Evolutionary conservation across 2,329 filamentous ascomycete genomes (phyloP), one percentile per base, ranked within the genome.

Genomic region (Fusarium nelsonii): DNA sequence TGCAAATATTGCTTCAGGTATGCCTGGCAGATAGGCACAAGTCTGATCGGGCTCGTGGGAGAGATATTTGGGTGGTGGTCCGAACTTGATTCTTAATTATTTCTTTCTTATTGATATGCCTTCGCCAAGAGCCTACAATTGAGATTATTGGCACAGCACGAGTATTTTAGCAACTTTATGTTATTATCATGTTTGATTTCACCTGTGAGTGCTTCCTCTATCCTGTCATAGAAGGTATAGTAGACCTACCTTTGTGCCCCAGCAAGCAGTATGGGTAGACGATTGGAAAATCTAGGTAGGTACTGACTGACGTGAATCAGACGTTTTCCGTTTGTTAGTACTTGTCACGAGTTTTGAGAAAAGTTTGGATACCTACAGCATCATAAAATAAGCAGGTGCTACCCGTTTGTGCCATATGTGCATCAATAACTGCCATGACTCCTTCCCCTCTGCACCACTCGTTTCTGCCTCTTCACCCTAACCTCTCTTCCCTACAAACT

Each of bases 1-100:
- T 72, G 81, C 81, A 46, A 90, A 90, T 73, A 78, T 90, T 50
- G 69, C 51, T 34, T 56, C 49, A 16, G 63, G 65, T 11, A 66
- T 72, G 58, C 18, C 30, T 20, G 33, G 43, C n/a, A 20, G 33
- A 8, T 6, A 41, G 18, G 14, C 3, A 11, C 30, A 23, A 3
- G 36, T 12, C 26, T 52, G n/a, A 43, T 32, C n/a, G 16, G 8
- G 8, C 50, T 48, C 16, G 12, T 28, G 11, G 6, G 23, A 44
- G 15, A 28, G 15, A 11, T 8, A 30, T 30, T 30, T 30, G 30
- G 10, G 30, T 30, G 30, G 8, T 30, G 10, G 30, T 23, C 23
- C 30, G 10, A 30, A 30, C 30, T 11, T 30, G 8, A 11, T 30
- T 30, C 8, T 30, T 11, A 30, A 30, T 30, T 23, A 6, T 23